These are phyloP conservation scores for Zygoascus ofunaensis DNA, from an alignment of 805 yeast genomes.

Conservation along the genomic window DNA sequence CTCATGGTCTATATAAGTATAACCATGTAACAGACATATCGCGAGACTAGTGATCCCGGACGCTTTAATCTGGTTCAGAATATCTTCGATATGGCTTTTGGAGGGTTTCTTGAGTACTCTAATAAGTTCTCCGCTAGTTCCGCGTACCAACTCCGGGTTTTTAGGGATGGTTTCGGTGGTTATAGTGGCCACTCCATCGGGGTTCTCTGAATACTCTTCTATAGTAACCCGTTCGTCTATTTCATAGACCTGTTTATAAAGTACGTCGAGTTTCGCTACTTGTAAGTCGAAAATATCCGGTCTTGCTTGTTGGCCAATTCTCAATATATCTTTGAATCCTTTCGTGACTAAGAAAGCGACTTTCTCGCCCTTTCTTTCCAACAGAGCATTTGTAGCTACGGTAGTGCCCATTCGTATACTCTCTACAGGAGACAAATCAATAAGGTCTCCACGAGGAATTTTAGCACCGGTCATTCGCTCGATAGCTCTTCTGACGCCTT, in stretches of 20 bases:
- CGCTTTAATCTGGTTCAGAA: conserved; percentile 38
- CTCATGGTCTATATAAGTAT: conserved; percentile 67
- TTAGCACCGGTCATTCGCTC: conserved; percentile 45
- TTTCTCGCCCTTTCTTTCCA: conserved; percentile 85
- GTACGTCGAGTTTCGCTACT: conserved; percentile 58
- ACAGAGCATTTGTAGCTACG: conserved; percentile 88
- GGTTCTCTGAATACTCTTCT: conserved; percentile 73
- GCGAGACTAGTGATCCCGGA: conserved; percentile 63
- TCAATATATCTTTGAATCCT: conserved; percentile 76
- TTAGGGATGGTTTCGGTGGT: conserved; percentile 12
- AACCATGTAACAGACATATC: conserved; percentile 63
- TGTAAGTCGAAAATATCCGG: conserved; percentile 82
- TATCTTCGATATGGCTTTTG: conserved; percentile 32
- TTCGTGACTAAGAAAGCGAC: conserved; percentile 81
- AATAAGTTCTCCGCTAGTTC: conserved; percentile 61
- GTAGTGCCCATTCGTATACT: conserved; percentile 87
- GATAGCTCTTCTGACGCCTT: conserved; percentile 74
- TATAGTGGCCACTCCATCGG: conserved; percentile 20
- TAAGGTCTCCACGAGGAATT: conserved; percentile 51
- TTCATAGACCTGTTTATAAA: conserved; percentile 72
- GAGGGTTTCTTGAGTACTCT: conserved; percentile 48
- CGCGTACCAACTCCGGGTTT: conserved; percentile 34
- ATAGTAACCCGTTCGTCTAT: conserved; percentile 85
- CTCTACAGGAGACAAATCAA: conserved; percentile 47
- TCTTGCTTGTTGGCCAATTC: conserved; percentile 85